Base-by-base conservation (phyloP, 176 grass and related monocot species). In the Leersia perrieri region DNA sequence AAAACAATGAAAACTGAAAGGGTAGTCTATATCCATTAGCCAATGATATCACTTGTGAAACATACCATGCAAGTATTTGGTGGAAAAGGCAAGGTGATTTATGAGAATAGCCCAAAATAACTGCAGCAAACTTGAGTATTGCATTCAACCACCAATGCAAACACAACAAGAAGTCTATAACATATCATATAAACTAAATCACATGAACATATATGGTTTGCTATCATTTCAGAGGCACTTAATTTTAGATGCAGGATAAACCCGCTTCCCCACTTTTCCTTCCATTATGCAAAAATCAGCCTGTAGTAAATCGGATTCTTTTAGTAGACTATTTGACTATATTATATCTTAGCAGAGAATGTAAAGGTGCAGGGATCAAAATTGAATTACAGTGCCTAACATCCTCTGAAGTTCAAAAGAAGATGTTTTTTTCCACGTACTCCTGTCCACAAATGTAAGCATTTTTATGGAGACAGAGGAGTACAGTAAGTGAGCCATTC, bases 21-120 rank as follows among this genome's bases (percentile, higher is more conserved):
- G 57, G 61, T 22, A 31, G n/a, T 29, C 67, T 47, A 74, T 61
- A 58, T 14, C 51, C 14, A 72, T 61, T 72, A 29, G 27, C 58
- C 33, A 33, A 63, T 18, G 26, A 6, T 70, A 66, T 78, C 55
- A 34, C 20, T 66, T 63, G 61, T 36, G 33, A 67, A 30, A 60
- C 42, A 84, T 23, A 61, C 79, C 51, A 72, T 33, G 26, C 9
- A 28, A 41, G 53, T 45, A 81, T 72, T 45, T 63, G 12, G 28
- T 64, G 10, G 25, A 79, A 78, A 51, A 40, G 41, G n/a, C 36
- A 57, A 49, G 57, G 42, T 78, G 12, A 60, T 72, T 63, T 61
- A 66, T 32, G 3, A 57, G 44, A n/a, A 41, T 29, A 13, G 63
- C 1, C n/a, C 11, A 63, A 77, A 28, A 7, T 38, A 39, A 72